Evolutionary conservation across 139 green algal species (phyloP), one percentile per base, ranked within the genome.

Genomic region (Ostreobium quekettii): DNA sequence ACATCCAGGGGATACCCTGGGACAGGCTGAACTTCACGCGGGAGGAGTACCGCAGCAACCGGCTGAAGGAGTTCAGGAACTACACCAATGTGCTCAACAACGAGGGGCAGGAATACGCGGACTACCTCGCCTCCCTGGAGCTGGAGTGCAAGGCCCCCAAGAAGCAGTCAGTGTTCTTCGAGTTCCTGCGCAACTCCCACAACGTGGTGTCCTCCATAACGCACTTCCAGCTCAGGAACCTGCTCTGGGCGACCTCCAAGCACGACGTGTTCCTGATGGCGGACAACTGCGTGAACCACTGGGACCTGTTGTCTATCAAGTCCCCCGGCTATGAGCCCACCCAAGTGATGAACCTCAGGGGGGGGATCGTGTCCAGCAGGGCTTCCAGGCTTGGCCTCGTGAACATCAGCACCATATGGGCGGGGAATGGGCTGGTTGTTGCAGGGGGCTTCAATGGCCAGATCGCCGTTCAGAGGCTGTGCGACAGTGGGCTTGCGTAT

Each of bases 151-250:
- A 47, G 35, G 39, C 30, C 4, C 8, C n/a, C 3, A 36, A 38
- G 42, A 39, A 42, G 15, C 59, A 47, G 30, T 31, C 4, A n/a
- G 7, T n/a, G 30, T 37, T 66, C 0, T 89, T 71, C 49, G 75
- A 78, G 36, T 95, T 95, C 49, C 39, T 72, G 58, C 81, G 76
- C 47, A 97, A 96, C 80, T 81, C 74, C 66, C 79, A 85, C 0
- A 46, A 57, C 8, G 82, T 94, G 2, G 74, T 77, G 4, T 76
- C 74, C 49, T 83, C 75, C 48, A 94, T 96, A 37, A 84, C 93
- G 47, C 90, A 97, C 76, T 97, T 97, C 71, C 90, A 96, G 81
- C 77, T 97, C 49, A 82, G 92, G 29, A 93, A 97, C 74, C 81
- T 97, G 42, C 74, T 97, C 47, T 95, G 87, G 86, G 74, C 86